These are phyloP conservation scores for Drechslerella dactyloides DNA, from an alignment of 2,329 filamentous ascomycete genomes.

Conservation along the genomic window DNA sequence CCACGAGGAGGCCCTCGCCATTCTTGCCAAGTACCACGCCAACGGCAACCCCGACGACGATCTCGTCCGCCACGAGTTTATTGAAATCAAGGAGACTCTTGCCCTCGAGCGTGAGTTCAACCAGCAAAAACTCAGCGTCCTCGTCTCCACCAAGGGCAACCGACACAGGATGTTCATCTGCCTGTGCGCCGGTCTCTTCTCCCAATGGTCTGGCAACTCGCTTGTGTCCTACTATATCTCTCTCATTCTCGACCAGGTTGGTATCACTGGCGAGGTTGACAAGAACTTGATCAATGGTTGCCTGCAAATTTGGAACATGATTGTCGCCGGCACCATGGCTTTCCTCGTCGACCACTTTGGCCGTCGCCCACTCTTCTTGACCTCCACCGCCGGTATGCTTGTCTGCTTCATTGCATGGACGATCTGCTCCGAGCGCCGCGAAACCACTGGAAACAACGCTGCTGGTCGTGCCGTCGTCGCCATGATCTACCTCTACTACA, in stretches of 20 bases:
- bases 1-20: constrained; percentile 57
- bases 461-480: constrained; percentile 56
- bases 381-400: constrained; percentile 59
- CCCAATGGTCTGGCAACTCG: constrained; percentile 66
- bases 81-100: constrained; percentile 61
- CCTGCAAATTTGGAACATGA: constrained; percentile 55
- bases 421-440: constrained; percentile 57
- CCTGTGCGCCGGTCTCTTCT: constrained; percentile 65
- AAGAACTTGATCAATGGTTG: constrained; percentile 61
- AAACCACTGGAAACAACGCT: constrained; percentile 51
- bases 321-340: constrained; percentile 54
- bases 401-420: constrained; percentile 59
- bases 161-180: constrained; percentile 64
- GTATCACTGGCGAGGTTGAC: constrained; percentile 45
- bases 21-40: constrained; percentile 58
- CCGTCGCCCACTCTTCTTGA: constrained; percentile 59
- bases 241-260: constrained; percentile 56
- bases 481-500: constrained; percentile 57
- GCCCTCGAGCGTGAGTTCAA: constrained; percentile 61
- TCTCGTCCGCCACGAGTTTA: constrained; percentile 59
- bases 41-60: constrained; percentile 58
- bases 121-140: constrained; percentile 60
- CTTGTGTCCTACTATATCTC: constrained; percentile 60
- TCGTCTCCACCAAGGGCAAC: constrained; percentile 64
- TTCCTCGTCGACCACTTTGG: constrained; percentile 55